Evolutionary conservation across 805 yeast species (phyloP), one percentile per base, ranked within the genome.

Genomic region (Ogataea nitratoaversa): DNA sequence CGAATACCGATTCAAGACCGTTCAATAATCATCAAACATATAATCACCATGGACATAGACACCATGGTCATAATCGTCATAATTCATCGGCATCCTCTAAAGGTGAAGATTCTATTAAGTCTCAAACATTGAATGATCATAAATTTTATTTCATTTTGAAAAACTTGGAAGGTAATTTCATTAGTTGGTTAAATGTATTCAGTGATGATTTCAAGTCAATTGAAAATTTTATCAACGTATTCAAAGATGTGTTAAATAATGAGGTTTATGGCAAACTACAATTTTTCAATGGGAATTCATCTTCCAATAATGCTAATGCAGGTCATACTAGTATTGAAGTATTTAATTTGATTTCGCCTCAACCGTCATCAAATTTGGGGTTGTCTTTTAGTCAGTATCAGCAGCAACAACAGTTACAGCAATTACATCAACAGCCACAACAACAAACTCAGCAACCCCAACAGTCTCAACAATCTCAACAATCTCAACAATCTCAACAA

Each of bases 171-270:
- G 32, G 36, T 12, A 49, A 51, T 18, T 52, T 58, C 20, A 34
- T 52, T 20, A 40, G 44, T 27, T 59, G 64, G 64, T 43, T 59
- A 35, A 35, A 44, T 12, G 34, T 59, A 8, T 51, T 52, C 29
- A 41, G 40, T 16, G 36, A 48, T 9, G 49, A 52, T 12, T 39
- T 43, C 33, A 24, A 36, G 2, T 32, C 40, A 5, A 11, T 49
- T 9, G 44, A 42, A n/a, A 29, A 36, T 16, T 52, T 52, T 29
- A 41, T 43, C 16, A 30, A 32, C 11, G 37, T 43, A 4, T 39
- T 50, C n/a, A 27, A 40, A 14, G 39, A 35, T 20, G 52, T 53
- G 3, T 23, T 54, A 18, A 47, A 48, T 17, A 33, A 38, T 18
- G 53, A 49, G 24, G 39, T 54, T 13, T 54, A 54, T 30, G 34